Conservation (phyloP, 78 protist genomes). For the Mantamonas sphyraenae region DNA sequence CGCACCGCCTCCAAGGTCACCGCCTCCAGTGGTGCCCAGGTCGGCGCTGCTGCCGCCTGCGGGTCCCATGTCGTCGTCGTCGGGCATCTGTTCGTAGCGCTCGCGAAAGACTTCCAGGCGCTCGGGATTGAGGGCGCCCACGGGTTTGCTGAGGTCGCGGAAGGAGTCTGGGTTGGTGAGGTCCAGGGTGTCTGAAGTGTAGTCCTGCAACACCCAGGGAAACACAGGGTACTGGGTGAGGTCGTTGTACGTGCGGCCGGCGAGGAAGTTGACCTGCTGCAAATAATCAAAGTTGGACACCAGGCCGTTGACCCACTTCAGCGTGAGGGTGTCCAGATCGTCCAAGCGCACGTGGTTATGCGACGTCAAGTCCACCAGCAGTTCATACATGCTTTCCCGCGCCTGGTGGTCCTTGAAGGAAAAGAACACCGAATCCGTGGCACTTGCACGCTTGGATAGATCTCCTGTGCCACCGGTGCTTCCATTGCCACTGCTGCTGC, state of each 20-base stretch:
- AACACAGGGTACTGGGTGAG: conserved; percentile 82
- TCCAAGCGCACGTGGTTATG: neutral
- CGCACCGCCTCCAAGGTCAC: too few relatives aligned
- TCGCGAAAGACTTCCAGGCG: conserved; percentile 49
- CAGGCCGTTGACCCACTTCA: conserved; percentile 62
- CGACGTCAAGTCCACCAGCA: neutral
- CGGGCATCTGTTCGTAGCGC: conserved; percentile 68
- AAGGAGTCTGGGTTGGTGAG: conserved; percentile 32
- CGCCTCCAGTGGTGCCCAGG: too few relatives aligned
- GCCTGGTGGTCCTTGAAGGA: too few relatives aligned
- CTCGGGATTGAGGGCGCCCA: conserved; percentile 75
- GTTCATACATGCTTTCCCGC: too few relatives aligned
- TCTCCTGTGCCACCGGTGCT: too few relatives aligned
- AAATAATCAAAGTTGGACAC: conserved; percentile 80
- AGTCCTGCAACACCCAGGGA: conserved; percentile 68
- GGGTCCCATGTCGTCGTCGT: conserved; percentile 23
- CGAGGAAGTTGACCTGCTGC: conserved; percentile 63
- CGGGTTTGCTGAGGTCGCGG: conserved; percentile 81
- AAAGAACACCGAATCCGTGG: too few relatives aligned
- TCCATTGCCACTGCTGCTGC: too few relatives aligned
- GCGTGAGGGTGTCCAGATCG: conserved; percentile 34
- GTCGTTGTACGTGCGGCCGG: conserved; percentile 79
- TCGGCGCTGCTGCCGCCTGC: too few relatives aligned
- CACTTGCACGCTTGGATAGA: too few relatives aligned
- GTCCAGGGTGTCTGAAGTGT: conserved; percentile 22